A percentile compares a stretch with the other conserved stretches of the same genome.
These are phyloP conservation scores for Talaromyces atroroseus DNA, from an alignment of 2,329 filamentous ascomycete genomes.

Conservation along the genomic window DNA sequence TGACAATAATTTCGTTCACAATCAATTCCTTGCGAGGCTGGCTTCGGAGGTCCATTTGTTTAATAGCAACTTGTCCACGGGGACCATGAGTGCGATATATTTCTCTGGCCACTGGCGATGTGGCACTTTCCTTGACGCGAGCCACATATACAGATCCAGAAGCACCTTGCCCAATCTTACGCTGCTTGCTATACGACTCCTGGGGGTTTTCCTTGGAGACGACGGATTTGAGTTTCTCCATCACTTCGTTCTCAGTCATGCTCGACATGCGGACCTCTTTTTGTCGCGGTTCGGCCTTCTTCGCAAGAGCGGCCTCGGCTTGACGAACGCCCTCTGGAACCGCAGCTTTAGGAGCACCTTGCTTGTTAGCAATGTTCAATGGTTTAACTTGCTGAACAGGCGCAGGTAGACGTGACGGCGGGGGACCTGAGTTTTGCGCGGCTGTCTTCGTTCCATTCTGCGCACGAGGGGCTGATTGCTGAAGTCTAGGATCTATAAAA, in stretches of 20 bases:
- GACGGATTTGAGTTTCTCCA: conserved; percentile 89
- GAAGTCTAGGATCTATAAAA: conserved; percentile 25
- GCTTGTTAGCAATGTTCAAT: conserved; percentile 69
- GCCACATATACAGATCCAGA: conserved; percentile 98
- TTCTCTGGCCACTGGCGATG: conserved; percentile 72
- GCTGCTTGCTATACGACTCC: conserved; percentile 96
- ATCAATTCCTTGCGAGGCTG: conserved; percentile 97
- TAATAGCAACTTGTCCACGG: conserved; percentile 90
- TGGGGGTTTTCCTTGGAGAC: conserved; percentile 95
- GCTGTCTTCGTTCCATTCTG: conserved; percentile 39
- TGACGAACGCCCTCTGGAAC: conserved; percentile 69
- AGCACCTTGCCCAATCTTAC: conserved; percentile 98
- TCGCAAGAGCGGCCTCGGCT: conserved; percentile 80
- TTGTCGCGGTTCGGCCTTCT: conserved; percentile 70
- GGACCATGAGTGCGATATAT: conserved; percentile 73
- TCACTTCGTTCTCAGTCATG: conserved; percentile 95
- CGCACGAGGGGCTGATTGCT: conserved; percentile 37
- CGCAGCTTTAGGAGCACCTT: conserved; percentile 40
- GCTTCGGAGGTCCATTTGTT: conserved; percentile 98
- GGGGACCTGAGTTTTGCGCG: conserved; percentile 36
- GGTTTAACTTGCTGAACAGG: conserved; percentile 62
- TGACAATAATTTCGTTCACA: conserved; percentile 99
- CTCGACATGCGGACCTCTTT: conserved; percentile 98
- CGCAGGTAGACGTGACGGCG: conserved; percentile 54
- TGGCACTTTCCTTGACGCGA: conserved; percentile 81